Evolutionary conservation across 1,139 yeast species (phyloP), one percentile per base, ranked within the genome.

Genomic region (Meyerozyma elateridarum): DNA sequence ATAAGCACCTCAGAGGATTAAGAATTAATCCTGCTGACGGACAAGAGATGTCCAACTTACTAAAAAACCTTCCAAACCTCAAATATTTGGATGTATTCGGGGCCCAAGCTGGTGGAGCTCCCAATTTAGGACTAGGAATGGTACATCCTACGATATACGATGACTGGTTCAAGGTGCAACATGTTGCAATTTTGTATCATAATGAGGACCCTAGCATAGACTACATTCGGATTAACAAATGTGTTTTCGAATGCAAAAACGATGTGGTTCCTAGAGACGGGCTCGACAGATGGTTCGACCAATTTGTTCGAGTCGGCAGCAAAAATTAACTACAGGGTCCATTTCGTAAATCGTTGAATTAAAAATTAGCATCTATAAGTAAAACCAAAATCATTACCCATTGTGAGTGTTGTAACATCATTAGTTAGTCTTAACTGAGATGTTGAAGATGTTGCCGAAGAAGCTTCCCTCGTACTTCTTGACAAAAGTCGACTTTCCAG

Each of bases 141-240:
- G 56, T 62, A 4, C 75, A 74, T 45, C 78, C 78, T 4, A 73
- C 74, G 2, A 59, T 76, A 2, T 66, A 65, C 42, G 81, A 76
- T 46, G 73, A 70, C 36, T 76, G 82, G 81, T 61, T 63, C 39
- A 63, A 73, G 36, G 75, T 75, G 1, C 78, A 73, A 41, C 78
- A 73, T 43, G 69, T 74, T 7, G 78, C 75, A 1, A 38, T 60
- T 24, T 54, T 61, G 5, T 64, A 65, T 34, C 42, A 51, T 27
- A 41, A 53, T 12, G 38, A 50, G 7, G 63, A 61, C 36, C 31
- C 34, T 1, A 31, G 41, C 1, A 43, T 76, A 22, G 37, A 49
- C 29, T 75, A 73, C 42, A 58, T 76, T 15, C 61, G 74, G 38
- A 64, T 76, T 25, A 61, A 64, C 42, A 41, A 50, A 31, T 58